Evolutionary conservation across 1,284 basidiomycete genomes (phyloP), one percentile per base, ranked within the genome.

Genomic region (Ustilago crameri): DNA sequence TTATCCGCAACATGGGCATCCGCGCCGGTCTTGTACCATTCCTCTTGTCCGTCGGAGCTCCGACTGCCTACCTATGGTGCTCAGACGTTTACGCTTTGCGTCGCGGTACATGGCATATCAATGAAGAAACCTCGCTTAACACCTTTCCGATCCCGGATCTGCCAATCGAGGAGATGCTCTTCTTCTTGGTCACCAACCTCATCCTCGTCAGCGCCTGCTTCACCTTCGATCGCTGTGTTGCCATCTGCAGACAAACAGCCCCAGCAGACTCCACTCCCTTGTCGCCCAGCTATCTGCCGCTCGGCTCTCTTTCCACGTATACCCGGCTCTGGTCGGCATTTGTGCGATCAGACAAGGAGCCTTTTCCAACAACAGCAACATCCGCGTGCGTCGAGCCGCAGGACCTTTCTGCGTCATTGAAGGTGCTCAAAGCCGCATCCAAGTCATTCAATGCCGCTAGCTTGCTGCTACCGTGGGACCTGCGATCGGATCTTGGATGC

Each of bases 181-280:
- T 82, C 66, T 82, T 82, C 66, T 40, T 76, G n/a, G 74, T 78
- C 42, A 82, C 79, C 46, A 82, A 82, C 53, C 35, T 73, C 35
- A 67, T 82, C 38, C 71, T 82, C 9, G 63, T 81, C 32, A 68
- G 65, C 46, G 80, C 79, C 10, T 78, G 71, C 51, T 78, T 76
- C 54, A 69, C 79, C 4, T 79, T 82, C 48, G 79, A 82, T 54
- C 73, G 77, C 27, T 74, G 71, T 46, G 67, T 75, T 14, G 76
- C 75, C 46, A 73, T 80, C 47, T 65, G 64, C 51, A 47, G 74
- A 23, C 51, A 51, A 12, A 48, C 42, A 2, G 48, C 38, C 12
- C 18, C 44, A 3, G 40, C 44, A 8, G 18, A 43, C 9, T 15
- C 12, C 5, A 52, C 68, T 23, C 70, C 72, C 12, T 38, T 77